Conservation (phyloP, 768 basidiomycete genomes). For the Exsudoporus frostii region DNA sequence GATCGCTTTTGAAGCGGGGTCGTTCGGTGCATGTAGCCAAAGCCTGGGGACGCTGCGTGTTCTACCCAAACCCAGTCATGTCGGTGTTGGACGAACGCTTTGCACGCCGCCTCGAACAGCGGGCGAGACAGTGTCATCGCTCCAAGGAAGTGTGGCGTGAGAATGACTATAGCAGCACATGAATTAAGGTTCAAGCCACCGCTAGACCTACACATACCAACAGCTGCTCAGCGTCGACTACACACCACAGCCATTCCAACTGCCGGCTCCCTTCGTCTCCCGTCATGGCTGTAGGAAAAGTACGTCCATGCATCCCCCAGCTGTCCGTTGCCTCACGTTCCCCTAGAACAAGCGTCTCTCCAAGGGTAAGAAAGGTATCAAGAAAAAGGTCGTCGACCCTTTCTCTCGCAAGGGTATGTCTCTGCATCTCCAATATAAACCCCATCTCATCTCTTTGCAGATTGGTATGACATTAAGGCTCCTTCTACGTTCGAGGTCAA, state of each 20-base stretch:
- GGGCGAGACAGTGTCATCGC: slow-evolving; percentile 44
- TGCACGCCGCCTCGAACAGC: slow-evolving; percentile 60
- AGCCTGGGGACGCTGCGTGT: slow-evolving; percentile 44
- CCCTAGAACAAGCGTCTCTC: slow-evolving; percentile 93
- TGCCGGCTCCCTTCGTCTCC: slow-evolving; percentile 41
- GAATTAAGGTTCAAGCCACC: slow-evolving; percentile 65
- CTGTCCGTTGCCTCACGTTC: slow-evolving; percentile 1
- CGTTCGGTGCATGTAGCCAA: slow-evolving; percentile 49
- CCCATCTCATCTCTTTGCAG: slow-evolving; percentile 38
- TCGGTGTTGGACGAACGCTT: slow-evolving; percentile 42
- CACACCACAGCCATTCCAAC: slow-evolving; percentile 46
- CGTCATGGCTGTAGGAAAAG: slow-evolving; percentile 89
- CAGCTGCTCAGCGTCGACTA: slow-evolving; percentile 11
- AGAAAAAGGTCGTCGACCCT: slow-evolving; percentile 99
- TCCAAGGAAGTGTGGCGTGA: slow-evolving; percentile 35
- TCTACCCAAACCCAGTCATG: slow-evolving; percentile 62
- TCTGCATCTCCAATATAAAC: background rate
- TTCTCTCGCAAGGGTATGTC: slow-evolving; percentile 94
- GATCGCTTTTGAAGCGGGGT: slow-evolving; percentile 20
- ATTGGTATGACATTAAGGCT: slow-evolving; percentile 99
- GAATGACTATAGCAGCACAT: slow-evolving; percentile 38
- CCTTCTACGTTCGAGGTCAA: slow-evolving; percentile 96
- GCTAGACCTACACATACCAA: slow-evolving; percentile 12
- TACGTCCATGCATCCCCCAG: slow-evolving; percentile 30
- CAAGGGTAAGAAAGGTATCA: slow-evolving; percentile 98